Base-by-base conservation (phyloP, 2,329 filamentous ascomycete species). In the Ascochyta fabae region DNA sequence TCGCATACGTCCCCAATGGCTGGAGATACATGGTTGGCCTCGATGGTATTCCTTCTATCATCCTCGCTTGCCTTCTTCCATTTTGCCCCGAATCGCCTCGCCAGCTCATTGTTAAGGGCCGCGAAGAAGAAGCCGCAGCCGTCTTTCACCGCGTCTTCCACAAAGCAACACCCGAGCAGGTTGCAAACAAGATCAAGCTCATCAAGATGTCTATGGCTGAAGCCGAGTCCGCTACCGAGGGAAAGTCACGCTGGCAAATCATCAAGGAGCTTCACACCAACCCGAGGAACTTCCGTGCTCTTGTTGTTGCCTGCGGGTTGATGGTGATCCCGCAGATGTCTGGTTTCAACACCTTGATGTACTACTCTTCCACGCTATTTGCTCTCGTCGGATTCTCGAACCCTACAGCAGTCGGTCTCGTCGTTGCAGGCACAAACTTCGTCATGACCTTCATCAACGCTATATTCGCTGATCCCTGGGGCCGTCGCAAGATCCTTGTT, bases 321-420 rank as follows among this genome's bases (percentile, higher is more conserved):
- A 83, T 83, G 80, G 81, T 79, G 16, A 79, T 83, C 38, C 78
- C 75, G 13, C 81, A 83, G 48, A 63, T 81, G n/a, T 72, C 73
- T 2, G 79, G 79, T 3, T 81, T 80, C 68, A 81, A 80, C 58
- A 74, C 71, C 5, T 67, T 81, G 6, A 78, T 78, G 76, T 80
- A 80, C 67, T 80, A 79, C 51, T 74, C 71, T 3, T 68, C 76
- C 0, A 79, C 75, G 0, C 66, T 80, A 2, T 80, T 80, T 56
- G 70, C 73, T 1, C 76, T 83, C 3, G 80, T 83, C 24, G 80
- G 81, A 1, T 83, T 84, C 64, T 67, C 72, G 16, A 80, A 83
- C 47, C 78, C 81, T 0, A 75, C 78, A 0, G 79, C 79, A 1
- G 81, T 84, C 22, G 77, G 75, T 0, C 77, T 75, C 13, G 71